Conservation (phyloP, 345 rosid species). For the Acer yangbiense region DNA sequence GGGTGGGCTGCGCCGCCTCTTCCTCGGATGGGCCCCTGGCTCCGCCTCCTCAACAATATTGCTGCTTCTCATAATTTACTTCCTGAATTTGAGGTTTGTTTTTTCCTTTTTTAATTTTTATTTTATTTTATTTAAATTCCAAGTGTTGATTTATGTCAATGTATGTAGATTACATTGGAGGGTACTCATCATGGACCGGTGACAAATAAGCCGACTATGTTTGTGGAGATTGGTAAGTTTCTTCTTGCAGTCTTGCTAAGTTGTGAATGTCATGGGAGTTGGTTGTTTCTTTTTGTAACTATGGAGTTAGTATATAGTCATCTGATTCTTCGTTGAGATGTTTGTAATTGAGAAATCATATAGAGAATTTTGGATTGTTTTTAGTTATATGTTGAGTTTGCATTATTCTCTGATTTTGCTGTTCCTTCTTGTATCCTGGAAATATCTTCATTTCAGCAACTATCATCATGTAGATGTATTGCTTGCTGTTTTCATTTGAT, state of each 20-base stretch:
- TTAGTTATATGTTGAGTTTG: not conserved
- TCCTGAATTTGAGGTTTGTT: constrained; percentile 92
- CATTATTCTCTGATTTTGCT: not conserved
- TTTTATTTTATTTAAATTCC: not conserved
- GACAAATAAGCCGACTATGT: constrained; percentile 84
- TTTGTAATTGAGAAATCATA: not conserved
- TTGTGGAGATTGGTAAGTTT: constrained; percentile 78
- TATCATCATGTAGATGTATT: not conserved
- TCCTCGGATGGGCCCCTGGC: constrained; percentile 93
- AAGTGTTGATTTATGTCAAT: constrained; percentile 16
- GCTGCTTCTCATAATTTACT: constrained; percentile 70
- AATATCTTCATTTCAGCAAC: not conserved
- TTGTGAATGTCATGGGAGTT: no score
- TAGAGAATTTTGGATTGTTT: not conserved
- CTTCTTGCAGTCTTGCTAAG: not conserved
- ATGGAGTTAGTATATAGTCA: not conserved
- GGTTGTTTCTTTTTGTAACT: not conserved
- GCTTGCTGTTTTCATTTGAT: not conserved
- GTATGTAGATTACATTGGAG: constrained; percentile 78
- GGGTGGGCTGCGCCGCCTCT: constrained; percentile 92
- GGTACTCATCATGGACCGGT: constrained; percentile 94
- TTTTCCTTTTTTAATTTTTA: not conserved
- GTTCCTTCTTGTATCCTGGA: not conserved
- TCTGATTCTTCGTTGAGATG: not conserved
- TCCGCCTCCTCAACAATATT: constrained; percentile 66